A percentile compares a stretch with the other conserved stretches of the same genome.
phyloP scores from a whole-genome alignment of 306 rosid species.

The Urtica urens region DNA sequence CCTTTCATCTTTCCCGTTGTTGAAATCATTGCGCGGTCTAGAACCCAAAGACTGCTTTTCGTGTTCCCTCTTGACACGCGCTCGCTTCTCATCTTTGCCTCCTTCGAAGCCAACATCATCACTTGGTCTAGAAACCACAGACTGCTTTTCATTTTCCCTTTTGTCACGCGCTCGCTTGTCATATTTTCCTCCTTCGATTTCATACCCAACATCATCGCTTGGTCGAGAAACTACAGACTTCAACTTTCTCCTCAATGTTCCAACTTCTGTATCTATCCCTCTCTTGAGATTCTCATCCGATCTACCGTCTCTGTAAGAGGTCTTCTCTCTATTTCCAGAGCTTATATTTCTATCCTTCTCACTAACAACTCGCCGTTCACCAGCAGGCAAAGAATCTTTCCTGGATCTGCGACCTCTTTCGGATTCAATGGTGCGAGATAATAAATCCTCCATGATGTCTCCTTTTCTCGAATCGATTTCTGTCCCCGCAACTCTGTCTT shows the following conservation, averaged over 20 bases:
- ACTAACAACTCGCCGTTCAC: constrained; percentile 24
- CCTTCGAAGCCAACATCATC: constrained; percentile 8
- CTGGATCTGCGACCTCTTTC: constrained; percentile 15
- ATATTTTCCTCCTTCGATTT: constrained; percentile 12
- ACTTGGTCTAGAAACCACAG: constrained; percentile 3
- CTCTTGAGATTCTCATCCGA: constrained; percentile 23
- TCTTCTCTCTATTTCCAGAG: constrained; percentile 43
- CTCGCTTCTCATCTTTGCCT: constrained; percentile 11
- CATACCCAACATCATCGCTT: constrained; percentile 1
- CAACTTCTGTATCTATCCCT: constrained; percentile 29
- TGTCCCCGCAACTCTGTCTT: constrained; percentile 26
- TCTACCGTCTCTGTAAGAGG: constrained; percentile 20
- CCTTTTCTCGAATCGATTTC: constrained; percentile 20
- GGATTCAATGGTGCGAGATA: constrained; percentile 29
- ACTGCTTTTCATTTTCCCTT: constrained; percentile 18
- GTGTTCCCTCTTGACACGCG: constrained; percentile 14
- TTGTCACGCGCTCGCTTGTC: constrained; percentile 10
- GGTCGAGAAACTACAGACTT: constrained; percentile 15
- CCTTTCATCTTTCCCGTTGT: constrained; percentile 11
- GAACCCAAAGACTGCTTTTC: constrained; percentile 13
- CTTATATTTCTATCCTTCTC: constrained; percentile 30
- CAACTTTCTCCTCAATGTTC: constrained; percentile 22
- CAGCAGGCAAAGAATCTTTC: constrained; percentile 23
- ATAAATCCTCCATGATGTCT: constrained; percentile 26
- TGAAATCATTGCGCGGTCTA: constrained; percentile 5